Evolutionary conservation across 495 filamentous ascomycete genomes (phyloP).

Genomic region (Acidomyces sp.): DNA sequence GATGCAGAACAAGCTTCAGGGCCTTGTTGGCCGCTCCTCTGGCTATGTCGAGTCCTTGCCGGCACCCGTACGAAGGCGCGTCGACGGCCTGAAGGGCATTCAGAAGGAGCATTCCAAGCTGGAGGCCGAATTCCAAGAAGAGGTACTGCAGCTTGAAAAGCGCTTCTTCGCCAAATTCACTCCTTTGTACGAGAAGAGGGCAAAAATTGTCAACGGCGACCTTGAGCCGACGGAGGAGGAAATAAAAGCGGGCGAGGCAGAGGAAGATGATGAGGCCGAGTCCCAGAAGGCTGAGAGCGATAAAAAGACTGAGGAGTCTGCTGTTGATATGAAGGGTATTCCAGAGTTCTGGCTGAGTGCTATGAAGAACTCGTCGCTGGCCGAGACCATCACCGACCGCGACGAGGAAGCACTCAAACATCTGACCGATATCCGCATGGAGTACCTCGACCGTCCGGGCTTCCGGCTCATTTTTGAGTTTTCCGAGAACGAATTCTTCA

Average conservation of each 20-base stretch:
- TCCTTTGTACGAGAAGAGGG: conserved; percentile 89
- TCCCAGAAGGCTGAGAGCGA: conserved; percentile 33
- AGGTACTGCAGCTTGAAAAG: conserved; percentile 95
- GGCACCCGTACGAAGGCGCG: conserved; percentile 72
- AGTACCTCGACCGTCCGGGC: conserved; percentile 94
- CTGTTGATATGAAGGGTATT: conserved; percentile 52
- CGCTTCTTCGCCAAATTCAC: conserved; percentile 98
- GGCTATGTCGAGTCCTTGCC: conserved; percentile 97
- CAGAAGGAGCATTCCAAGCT: conserved; percentile 98
- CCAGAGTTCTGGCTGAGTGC: conserved; percentile 99
- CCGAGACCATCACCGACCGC: conserved; percentile 94
- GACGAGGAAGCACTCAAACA: conserved; percentile 86
- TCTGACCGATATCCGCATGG: conserved; percentile 93
- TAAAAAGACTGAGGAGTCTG: conserved; percentile 38
- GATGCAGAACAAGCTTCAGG: conserved; percentile 92
- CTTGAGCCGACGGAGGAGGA: conserved; percentile 76
- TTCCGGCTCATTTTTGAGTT: conserved; percentile 99
- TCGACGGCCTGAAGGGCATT: conserved; percentile 89
- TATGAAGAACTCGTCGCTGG: conserved; percentile 98
- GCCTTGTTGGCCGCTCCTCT: conserved; percentile 85
- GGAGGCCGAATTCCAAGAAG: conserved; percentile 95
- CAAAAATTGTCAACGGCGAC: conserved; percentile 81
- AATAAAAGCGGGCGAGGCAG: conserved; percentile 71
- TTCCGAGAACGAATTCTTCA: conserved; percentile 85
- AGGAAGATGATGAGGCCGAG: conserved; percentile 48